Evolutionary conservation across 345 rosid genomes (phyloP), one percentile per base, ranked within the genome.

Genomic region (Lepidium didymum): DNA sequence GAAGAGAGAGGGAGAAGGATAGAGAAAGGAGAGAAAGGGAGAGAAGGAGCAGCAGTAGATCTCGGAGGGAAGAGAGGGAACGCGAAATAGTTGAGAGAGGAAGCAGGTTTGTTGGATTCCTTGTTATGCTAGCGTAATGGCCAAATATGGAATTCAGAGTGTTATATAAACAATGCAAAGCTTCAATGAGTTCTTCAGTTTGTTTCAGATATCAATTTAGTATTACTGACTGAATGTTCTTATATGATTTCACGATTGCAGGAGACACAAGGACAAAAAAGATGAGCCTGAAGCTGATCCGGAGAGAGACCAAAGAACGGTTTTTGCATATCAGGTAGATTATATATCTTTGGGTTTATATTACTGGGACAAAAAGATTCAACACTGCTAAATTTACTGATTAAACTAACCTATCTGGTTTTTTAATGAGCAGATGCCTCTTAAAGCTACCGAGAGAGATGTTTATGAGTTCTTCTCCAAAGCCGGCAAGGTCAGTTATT

Each of bases 201-300:
- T 29, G 44, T 16, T 58, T 56, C 12, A 59, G 35, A 11, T 12
- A 7, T 36, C 29, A 4, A 36, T 50, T 50, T 12, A 11, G 25
- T n/a, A 34, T 34, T 34, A 25, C 4, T 61, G 25, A 43, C 10
- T 56, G 38, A 16, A 43, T 12, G 40, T 5, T 29, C 12, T 29
- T 42, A 1, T 1, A 19, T 57, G 18, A 7, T 31, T 64, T 41
- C 1, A 21, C 42, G 16, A 42, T 57, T 72, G 56, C 81, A 92
- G 96, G 83, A 86, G 85, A 77, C 82, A 63, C 56, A 92, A 75
- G 81, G 96, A 92, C 13, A 89, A 92, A 86, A 89, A 86, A 75
- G 96, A 91, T 60, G 96, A 90, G 77, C 88, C 92, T 66, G 98
- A 89, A 79, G 88, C 85, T 41, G 98, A 92, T 79, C 98, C 98